phyloP scores from a whole-genome alignment of 2,329 filamentous ascomycete species.

The Ambrosiella beaveri region DNA sequence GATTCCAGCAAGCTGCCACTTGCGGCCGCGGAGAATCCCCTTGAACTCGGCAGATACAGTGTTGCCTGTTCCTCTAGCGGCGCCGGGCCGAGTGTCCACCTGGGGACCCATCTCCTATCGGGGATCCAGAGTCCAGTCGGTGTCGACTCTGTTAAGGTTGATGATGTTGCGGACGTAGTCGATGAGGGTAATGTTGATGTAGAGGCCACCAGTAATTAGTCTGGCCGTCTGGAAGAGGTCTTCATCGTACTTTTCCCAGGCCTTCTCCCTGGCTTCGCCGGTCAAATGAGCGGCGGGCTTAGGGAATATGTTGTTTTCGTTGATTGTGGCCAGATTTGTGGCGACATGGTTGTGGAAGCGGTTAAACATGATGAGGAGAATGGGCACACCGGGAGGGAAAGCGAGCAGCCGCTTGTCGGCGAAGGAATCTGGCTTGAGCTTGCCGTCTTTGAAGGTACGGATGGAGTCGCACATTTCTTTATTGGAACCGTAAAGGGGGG shows the following conservation, averaged over 20 bases:
- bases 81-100: slow-evolving; percentile 34
- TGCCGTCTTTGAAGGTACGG: slow-evolving; percentile 52
- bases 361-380: slow-evolving; percentile 62
- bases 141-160: slow-evolving; percentile 40
- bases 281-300: slow-evolving; percentile 36
- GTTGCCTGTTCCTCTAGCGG: slow-evolving; percentile 60
- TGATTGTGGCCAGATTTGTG: slow-evolving; percentile 64
- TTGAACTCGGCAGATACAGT: slow-evolving; percentile 81
- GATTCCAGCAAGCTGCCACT: slow-evolving; percentile 60
- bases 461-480: slow-evolving; percentile 48
- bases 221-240: slow-evolving; percentile 66
- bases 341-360: slow-evolving; percentile 80
- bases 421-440: slow-evolving; percentile 55
- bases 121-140: slow-evolving; percentile 68
- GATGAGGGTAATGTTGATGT: slow-evolving; percentile 60
- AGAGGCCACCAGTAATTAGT: slow-evolving; percentile 56
- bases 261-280: slow-evolving; percentile 30
- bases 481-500: slow-evolving; percentile 54
- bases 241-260: slow-evolving; percentile 55
- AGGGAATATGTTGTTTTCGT: slow-evolving; percentile 63
- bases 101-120: slow-evolving; percentile 47
- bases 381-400: slow-evolving; percentile 54
- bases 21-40: slow-evolving; percentile 58
- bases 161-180: slow-evolving; percentile 69
- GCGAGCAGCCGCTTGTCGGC: slow-evolving; percentile 52